These are phyloP conservation scores for Amanita fuliginea DNA, from an alignment of 768 basidiomycete genomes.

Conservation along the genomic window DNA sequence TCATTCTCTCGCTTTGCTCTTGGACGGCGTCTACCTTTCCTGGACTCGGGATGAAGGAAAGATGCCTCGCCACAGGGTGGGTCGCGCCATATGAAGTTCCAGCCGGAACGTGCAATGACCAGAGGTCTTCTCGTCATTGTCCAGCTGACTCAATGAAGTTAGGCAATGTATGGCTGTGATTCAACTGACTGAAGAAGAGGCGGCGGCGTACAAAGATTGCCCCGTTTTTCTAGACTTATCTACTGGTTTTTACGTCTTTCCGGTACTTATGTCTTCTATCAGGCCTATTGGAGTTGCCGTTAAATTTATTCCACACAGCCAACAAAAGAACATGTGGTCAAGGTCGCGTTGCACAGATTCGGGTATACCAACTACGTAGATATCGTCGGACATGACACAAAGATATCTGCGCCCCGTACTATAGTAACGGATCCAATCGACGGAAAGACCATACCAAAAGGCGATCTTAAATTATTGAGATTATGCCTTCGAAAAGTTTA, in stretches of 20 bases:
- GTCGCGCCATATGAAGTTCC: constrained; percentile 8
- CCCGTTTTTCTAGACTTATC: constrained; percentile 69
- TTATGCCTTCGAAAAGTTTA: constrained; percentile 45
- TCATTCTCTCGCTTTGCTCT: constrained; percentile 66
- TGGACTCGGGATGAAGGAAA: constrained; percentile 34
- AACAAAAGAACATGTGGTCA: constrained; percentile 57
- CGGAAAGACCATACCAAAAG: constrained; percentile 58
- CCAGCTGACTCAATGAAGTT: not conserved
- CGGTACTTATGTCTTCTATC: constrained; percentile 32
- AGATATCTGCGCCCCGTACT: constrained; percentile 72
- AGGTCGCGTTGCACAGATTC: constrained; percentile 64
- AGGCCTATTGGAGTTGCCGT: not conserved
- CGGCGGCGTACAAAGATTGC: constrained; percentile 40
- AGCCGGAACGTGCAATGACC: not conserved
- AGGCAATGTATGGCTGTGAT: constrained; percentile 78
- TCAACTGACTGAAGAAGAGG: constrained; percentile 65
- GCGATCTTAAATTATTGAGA: constrained; percentile 39
- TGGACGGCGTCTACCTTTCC: constrained; percentile 83
- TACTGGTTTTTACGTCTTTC: constrained; percentile 76
- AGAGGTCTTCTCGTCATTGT: not conserved
- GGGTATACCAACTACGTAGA: constrained; percentile 51
- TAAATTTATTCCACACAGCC: not conserved
- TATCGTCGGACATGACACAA: constrained; percentile 6
- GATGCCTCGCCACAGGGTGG: constrained; percentile 76
- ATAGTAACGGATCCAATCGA: constrained; percentile 43